phyloP scores from a whole-genome alignment of 768 basidiomycete species.

The Pleurotus platypus region DNA sequence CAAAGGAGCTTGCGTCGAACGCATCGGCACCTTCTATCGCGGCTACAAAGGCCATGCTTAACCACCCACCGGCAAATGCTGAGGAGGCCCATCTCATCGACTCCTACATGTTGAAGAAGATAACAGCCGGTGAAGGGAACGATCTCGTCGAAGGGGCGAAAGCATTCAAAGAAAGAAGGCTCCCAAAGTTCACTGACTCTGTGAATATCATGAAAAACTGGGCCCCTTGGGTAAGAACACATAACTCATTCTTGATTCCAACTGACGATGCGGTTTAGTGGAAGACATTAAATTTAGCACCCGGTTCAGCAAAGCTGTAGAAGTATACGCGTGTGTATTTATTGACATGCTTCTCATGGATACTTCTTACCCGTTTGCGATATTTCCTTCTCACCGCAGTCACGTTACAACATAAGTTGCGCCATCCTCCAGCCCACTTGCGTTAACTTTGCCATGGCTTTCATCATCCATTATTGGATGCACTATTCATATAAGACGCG shows the following conservation, averaged over 20 bases:
- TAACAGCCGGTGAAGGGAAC: constrained; percentile 23
- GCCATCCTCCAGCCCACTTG: neutral
- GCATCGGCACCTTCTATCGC: constrained; percentile 51
- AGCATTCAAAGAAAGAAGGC: constrained; percentile 46
- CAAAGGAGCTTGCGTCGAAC: constrained; percentile 45
- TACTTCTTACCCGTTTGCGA: neutral
- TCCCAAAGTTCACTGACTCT: constrained; percentile 40
- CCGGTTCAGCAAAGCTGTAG: neutral
- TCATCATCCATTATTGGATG: neutral
- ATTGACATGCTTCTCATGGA: neutral
- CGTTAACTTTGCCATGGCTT: neutral
- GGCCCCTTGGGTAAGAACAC: constrained; percentile 49
- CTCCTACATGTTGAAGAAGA: constrained; percentile 41
- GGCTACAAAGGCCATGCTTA: constrained; percentile 48
- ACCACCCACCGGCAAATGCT: constrained; percentile 42
- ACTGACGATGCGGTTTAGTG: neutral
- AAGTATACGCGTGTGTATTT: neutral
- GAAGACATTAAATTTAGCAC: neutral
- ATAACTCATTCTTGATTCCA: neutral
- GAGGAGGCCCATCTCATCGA: constrained; percentile 56
- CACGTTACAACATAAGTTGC: constrained; percentile 4
- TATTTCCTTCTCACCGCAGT: neutral
- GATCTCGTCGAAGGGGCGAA: constrained; percentile 46
- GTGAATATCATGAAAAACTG: constrained; percentile 36
- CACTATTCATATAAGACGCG: neutral